These are phyloP conservation scores for Neoscytalidium dimidiatum DNA, from an alignment of 2,329 filamentous ascomycete species.

Conservation along the genomic window DNA sequence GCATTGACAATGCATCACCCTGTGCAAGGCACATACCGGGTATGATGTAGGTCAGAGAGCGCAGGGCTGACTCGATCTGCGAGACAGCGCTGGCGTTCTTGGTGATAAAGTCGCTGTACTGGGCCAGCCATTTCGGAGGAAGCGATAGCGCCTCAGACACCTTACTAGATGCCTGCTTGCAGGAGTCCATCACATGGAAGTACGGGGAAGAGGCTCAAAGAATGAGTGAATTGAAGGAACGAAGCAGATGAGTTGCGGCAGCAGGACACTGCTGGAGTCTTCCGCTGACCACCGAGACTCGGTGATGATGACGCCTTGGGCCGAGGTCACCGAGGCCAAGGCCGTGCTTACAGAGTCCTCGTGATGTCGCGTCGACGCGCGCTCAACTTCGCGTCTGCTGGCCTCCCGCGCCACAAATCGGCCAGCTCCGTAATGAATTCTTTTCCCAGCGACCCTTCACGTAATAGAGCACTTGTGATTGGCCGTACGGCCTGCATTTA, in stretches of 20 bases:
- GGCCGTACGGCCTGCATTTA: neutral
- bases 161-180: slow-evolving; percentile 40
- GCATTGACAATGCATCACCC: neutral
- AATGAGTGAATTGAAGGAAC: neutral
- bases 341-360: neutral
- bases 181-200: slow-evolving; percentile 26
- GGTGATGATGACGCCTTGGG: slow-evolving; percentile 15
- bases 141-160: slow-evolving; percentile 55
- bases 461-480: neutral
- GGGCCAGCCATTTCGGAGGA: slow-evolving; percentile 66
- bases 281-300: neutral
- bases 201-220: neutral
- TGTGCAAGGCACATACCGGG: slow-evolving; percentile 59
- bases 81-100: slow-evolving; percentile 93
- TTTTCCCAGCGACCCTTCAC: neutral
- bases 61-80: slow-evolving; percentile 90
- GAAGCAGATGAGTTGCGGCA: neutral
- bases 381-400: neutral
- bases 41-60: slow-evolving; percentile 93
- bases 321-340: slow-evolving; percentile 6
- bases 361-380: slow-evolving; percentile 10
- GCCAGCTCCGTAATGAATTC: neutral
- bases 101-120: slow-evolving; percentile 88
- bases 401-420: neutral
- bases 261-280: neutral